Base-by-base conservation (phyloP, 768 basidiomycete species). In the Mycena alexandri region DNA sequence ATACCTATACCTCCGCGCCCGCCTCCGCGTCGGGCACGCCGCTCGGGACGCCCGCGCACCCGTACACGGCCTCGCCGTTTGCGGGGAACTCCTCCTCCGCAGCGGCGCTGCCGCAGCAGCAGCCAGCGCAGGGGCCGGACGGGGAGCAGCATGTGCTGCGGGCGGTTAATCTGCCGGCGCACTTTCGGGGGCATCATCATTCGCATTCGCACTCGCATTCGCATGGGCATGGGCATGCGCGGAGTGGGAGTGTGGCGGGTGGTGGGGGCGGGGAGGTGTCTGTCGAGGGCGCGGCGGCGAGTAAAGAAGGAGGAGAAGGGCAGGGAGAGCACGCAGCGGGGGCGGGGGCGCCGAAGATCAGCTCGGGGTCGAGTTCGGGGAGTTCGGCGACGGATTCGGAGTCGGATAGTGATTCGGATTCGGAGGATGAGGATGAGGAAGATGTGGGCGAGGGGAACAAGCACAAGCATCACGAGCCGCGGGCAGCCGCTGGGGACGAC, bases 161-260 rank as follows among this genome's bases (percentile, higher is more conserved):
- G 25, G 74, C 76, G 13, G 61, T 67, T 76, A 71, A 62, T 81
- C 74, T 53, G 79, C 79, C 48, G 77, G 70, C 71, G 84, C 82
- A 63, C 78, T 52, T 70, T 25, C 65, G 71, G 43, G 75, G 68
- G 29, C 74, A 76, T 41, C 76, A 80, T 46, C 76, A 76, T 38
- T 17, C 13, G 5, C 61, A 61, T 12, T 43, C 67, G 43, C 67
- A 70, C 57, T 22, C 50, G 34, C 64, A 60, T 21, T 52, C 57
- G 58, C 64, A 66, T 22, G 33, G 17, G 62, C 64, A 65, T 11
- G 13, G 16, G 36, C 71, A 71, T 19, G 36, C 51, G 60, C 61
- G 73, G 25, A 75, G 71, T 29, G 74, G n/a, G n/a, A n/a, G n/a
- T n/a, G n/a, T n/a, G n/a, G n/a, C n/a, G n/a, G n/a, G n/a, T n/a